These are phyloP conservation scores for Gossypium schwendimanii DNA, from an alignment of 441 rosid genomes.

Conservation along the genomic window DNA sequence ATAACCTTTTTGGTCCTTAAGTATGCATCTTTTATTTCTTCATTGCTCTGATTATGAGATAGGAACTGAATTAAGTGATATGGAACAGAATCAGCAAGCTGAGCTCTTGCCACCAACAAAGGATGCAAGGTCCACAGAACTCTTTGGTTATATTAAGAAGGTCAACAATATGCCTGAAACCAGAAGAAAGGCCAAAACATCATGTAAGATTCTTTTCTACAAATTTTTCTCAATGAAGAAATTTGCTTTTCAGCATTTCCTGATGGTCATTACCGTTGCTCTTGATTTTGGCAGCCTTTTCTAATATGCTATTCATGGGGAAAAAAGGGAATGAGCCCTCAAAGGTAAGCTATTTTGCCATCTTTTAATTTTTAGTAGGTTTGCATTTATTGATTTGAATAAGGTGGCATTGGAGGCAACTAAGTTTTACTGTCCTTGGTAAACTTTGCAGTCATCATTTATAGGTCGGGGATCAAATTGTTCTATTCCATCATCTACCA, in stretches of 20 bases:
- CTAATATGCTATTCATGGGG: constrained; percentile 39
- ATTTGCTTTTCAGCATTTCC: constrained; percentile 4
- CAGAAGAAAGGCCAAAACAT: constrained; percentile 48
- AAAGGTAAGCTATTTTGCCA: constrained; percentile 44
- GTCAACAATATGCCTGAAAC: constrained; percentile 50
- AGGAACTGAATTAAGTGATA: constrained; percentile 5
- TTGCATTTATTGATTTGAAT: background rate
- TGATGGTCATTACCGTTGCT: background rate
- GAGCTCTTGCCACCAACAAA: constrained; percentile 45
- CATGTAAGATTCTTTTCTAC: constrained; percentile 44
- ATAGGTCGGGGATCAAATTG: constrained; percentile 46
- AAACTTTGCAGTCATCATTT: constrained; percentile 74
- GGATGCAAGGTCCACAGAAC: constrained; percentile 51
- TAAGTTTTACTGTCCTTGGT: background rate
- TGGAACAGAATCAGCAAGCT: constrained; percentile 49
- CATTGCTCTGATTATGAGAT: background rate
- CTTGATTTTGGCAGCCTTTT: constrained; percentile 40
- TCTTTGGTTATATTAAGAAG: constrained; percentile 71
- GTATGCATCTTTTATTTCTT: background rate
- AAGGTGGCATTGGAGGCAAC: background rate
- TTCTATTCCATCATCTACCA: constrained; percentile 46
- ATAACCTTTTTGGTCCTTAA: background rate
- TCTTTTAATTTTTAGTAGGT: background rate
- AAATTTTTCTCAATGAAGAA: background rate
- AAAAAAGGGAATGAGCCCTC: constrained; percentile 36